These are phyloP conservation scores for Trichoderma reesei DNA, from an alignment of 495 filamentous ascomycete species.

Conservation along the genomic window DNA sequence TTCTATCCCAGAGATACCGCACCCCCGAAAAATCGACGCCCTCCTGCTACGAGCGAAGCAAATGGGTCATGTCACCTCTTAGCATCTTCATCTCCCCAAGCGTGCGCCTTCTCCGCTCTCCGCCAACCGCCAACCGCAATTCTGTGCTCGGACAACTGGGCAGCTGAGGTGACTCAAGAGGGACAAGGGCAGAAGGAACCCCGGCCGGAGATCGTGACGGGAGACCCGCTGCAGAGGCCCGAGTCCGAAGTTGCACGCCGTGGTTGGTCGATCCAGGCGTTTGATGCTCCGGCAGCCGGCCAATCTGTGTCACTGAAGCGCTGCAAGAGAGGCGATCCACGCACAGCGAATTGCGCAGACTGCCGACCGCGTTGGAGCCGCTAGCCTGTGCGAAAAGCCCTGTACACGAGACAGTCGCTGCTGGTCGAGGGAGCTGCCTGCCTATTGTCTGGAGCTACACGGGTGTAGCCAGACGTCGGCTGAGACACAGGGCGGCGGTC, in stretches of 20 bases:
- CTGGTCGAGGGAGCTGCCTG: too few relatives aligned
- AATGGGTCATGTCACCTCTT: constrained; percentile 1
- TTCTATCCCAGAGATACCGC: neutral
- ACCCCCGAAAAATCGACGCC: neutral
- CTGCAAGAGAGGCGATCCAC: neutral
- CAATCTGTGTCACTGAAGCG: too few relatives aligned
- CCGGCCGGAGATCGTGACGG: neutral
- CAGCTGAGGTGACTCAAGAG: neutral
- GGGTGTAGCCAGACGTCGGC: too few relatives aligned
- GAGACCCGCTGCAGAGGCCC: neutral
- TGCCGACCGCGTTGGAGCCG: neutral
- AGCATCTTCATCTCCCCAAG: neutral
- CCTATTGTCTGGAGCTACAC: too few relatives aligned
- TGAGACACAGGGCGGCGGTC: too few relatives aligned
- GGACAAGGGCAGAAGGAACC: neutral
- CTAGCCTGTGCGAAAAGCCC: neutral
- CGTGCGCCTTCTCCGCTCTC: constrained; percentile 3
- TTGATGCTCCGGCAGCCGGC: too few relatives aligned
- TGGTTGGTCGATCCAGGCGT: too few relatives aligned
- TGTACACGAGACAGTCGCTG: too few relatives aligned
- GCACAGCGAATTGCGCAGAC: neutral
- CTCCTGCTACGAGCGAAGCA: neutral
- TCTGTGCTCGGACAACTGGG: neutral
- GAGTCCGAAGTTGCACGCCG: neutral
- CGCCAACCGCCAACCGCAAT: constrained; percentile 8